Evolutionary conservation across 108 stramenopile species (phyloP).

Genomic region (Schizochytrium sp.): DNA sequence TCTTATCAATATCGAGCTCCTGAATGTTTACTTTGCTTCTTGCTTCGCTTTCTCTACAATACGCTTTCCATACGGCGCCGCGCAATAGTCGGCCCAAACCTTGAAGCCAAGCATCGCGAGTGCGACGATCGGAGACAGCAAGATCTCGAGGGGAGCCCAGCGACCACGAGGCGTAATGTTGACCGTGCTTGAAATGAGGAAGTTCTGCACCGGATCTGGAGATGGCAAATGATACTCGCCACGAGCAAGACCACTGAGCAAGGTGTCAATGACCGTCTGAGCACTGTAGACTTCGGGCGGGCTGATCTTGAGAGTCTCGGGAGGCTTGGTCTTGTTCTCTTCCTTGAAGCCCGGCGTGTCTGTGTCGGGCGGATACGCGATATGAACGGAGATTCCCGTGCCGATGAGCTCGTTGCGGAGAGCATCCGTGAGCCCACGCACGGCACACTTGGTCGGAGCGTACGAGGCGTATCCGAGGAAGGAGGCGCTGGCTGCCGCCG

Average conservation of each 20-base stretch:
- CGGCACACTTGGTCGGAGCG: constrained; percentile 68
- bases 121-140: background rate
- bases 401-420: constrained; percentile 60
- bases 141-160: background rate
- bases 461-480: constrained; percentile 74
- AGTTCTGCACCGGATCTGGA: background rate
- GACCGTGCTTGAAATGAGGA: background rate
- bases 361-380: constrained; percentile 90
- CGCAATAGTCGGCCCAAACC: background rate
- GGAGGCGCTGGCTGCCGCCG: background rate
- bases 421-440: constrained; percentile 68
- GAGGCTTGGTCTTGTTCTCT: constrained; percentile 65
- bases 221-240: background rate
- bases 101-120: background rate
- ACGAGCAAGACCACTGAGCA: background rate
- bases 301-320: constrained; percentile 39
- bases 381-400: constrained; percentile 44
- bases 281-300: background rate
- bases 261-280: background rate
- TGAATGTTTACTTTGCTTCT: background rate
- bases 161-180: background rate
- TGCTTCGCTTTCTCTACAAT: background rate
- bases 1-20: background rate
- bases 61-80: background rate
- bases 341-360: constrained; percentile 86